Evolutionary conservation across 2,329 filamentous ascomycete genomes (phyloP).

Genomic region (Alternaria sp.): DNA sequence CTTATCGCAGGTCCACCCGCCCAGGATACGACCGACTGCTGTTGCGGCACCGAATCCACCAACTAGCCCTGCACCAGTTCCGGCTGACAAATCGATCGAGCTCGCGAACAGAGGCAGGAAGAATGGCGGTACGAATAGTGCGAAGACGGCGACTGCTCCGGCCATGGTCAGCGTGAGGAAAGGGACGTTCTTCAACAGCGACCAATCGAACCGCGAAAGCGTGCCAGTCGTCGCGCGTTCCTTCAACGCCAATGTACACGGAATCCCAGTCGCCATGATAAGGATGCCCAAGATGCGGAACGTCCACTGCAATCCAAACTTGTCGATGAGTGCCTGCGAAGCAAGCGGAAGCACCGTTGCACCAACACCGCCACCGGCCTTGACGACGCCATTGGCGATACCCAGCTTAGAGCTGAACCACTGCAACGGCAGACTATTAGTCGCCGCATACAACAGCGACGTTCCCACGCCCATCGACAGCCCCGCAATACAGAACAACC

Average conservation of each 20-base stretch:
- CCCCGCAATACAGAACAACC: constrained; percentile 3
- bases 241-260: constrained; percentile 30
- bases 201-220: constrained; percentile 33
- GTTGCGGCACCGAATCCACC: constrained; percentile 36
- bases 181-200: constrained; percentile 19
- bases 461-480: constrained; percentile 57
- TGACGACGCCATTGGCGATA: constrained; percentile 36
- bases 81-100: background rate
- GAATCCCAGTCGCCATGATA: constrained; percentile 25
- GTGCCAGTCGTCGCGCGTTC: constrained; percentile 32
- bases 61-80: constrained; percentile 15
- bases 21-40: constrained; percentile 32
- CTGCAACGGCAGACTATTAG: constrained; percentile 30
- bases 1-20: constrained; percentile 36
- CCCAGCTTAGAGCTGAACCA: constrained; percentile 37
- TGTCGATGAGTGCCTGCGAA: constrained; percentile 30
- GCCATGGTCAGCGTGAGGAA: constrained; percentile 36
- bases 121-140: constrained; percentile 31
- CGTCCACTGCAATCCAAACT: constrained; percentile 25
- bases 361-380: constrained; percentile 38
- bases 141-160: constrained; percentile 32
- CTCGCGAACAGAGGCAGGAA: background rate
- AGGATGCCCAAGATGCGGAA: background rate
- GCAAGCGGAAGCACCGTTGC: constrained; percentile 31
- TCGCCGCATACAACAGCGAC: constrained; percentile 52